A percentile compares a stretch with the other conserved stretches of the same genome.
These are phyloP conservation scores for Ambrosiella cleistominuta DNA, from an alignment of 2,329 filamentous ascomycete species.

Conservation along the genomic window DNA sequence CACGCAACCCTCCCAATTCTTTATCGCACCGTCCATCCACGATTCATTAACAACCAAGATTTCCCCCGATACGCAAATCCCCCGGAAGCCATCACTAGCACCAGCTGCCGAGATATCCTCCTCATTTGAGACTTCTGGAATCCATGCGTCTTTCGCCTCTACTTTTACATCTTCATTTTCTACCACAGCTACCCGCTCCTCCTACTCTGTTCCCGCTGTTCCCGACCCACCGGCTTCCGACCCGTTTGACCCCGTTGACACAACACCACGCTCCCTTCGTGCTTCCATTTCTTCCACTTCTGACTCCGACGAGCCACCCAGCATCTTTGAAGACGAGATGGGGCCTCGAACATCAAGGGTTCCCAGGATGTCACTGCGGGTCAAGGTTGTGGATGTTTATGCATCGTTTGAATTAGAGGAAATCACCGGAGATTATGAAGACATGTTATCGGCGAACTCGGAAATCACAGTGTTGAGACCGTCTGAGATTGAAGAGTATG, in stretches of 20 bases:
- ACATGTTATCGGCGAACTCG: background rate
- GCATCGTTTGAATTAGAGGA: slow-evolving; percentile 26
- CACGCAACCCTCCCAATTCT: slow-evolving; percentile 1
- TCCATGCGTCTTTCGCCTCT: background rate
- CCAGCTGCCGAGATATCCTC: slow-evolving; percentile 1
- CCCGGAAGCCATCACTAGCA: background rate
- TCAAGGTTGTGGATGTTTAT: background rate
- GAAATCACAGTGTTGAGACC: slow-evolving; percentile 4
- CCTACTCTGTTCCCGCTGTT: background rate
- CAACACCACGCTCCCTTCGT: slow-evolving; percentile 2
- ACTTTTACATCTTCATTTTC: background rate
- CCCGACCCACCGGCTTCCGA: background rate
- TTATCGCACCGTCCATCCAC: background rate
- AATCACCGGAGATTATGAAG: slow-evolving; percentile 24
- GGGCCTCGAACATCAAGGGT: too few species aligned
- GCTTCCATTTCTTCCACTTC: slow-evolving; percentile 6
- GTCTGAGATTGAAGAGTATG: slow-evolving; percentile 21
- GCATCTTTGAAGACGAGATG: background rate
- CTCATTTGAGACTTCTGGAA: background rate
- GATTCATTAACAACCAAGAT: too few species aligned
- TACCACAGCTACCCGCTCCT: background rate
- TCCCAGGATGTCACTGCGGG: background rate
- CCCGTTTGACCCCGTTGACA: background rate
- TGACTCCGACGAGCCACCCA: slow-evolving; percentile 5
- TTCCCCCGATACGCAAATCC: background rate